A percentile compares a stretch with the other conserved stretches of the same genome.
phyloP scores from a whole-genome alignment of 1,284 basidiomycete genomes.

The Boletus holoroseus region DNA sequence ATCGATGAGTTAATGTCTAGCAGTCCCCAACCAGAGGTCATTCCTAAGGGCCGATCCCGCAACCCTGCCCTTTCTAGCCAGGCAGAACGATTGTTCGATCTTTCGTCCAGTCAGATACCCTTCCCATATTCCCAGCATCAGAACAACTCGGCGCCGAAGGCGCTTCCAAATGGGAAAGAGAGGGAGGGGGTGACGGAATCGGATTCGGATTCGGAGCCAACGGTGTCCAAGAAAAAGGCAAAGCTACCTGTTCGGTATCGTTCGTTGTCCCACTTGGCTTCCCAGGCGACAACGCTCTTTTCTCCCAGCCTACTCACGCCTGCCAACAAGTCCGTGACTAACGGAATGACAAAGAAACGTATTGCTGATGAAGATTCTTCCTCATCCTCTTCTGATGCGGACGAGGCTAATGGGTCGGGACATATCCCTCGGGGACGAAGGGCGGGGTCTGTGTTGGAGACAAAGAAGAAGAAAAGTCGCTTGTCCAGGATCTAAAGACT shows the following conservation, averaged over 20 bases:
- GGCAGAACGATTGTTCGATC: slow-evolving; percentile 38
- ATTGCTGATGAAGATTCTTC: slow-evolving; percentile 34
- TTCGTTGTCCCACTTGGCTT: slow-evolving; percentile 48
- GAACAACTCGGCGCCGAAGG: slow-evolving; percentile 7
- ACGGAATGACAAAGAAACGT: slow-evolving; percentile 32
- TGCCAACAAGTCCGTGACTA: slow-evolving; percentile 16
- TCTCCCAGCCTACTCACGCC: slow-evolving; percentile 33
- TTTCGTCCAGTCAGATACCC: slow-evolving; percentile 40
- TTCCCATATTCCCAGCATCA: slow-evolving; percentile 45
- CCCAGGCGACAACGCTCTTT: slow-evolving; percentile 40
- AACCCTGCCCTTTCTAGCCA: background rate
- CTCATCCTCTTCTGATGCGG: slow-evolving; percentile 38
- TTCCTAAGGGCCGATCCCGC: background rate
- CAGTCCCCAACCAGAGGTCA: slow-evolving; percentile 24
- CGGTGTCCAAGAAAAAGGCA: slow-evolving; percentile 24
- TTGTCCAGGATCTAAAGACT: slow-evolving; percentile 10
- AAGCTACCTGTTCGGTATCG: slow-evolving; percentile 36
- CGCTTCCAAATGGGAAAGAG: background rate
- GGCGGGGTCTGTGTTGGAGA: slow-evolving; percentile 41
- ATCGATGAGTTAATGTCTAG: slow-evolving; percentile 40
- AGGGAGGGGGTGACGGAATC: slow-evolving; percentile 12
- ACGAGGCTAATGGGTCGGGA: slow-evolving; percentile 36
- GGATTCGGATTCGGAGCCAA: slow-evolving; percentile 35
- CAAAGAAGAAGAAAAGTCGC: slow-evolving; percentile 24
- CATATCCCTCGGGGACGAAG: slow-evolving; percentile 56